Evolutionary conservation across 73 alveolate species (phyloP), one percentile per base, ranked within the genome.

Genomic region (Effrenium voratum): DNA sequence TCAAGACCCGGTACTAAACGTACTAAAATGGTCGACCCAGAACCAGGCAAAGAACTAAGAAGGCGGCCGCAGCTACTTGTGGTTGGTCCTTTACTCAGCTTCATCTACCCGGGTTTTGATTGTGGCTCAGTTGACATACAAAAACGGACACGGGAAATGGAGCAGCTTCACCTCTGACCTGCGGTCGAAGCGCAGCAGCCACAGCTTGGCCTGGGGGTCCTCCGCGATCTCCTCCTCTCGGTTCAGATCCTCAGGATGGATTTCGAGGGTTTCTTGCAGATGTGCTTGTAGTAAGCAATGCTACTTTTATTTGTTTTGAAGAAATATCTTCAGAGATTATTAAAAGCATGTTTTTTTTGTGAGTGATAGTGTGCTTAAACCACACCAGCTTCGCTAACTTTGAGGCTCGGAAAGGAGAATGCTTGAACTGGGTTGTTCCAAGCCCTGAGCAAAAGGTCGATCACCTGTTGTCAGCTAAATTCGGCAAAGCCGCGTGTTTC

Each of bases 191-290:
- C 13, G 77, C 95, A 87, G 46, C 84, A 87, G 45, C 95, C 95
- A 87, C 10, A 87, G 50, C 68, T 43, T 87, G 83, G 83, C 83
- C 34, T 87, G 95, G 3, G 95, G 95, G 68, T 87, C 95, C 16
- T 87, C 95, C 49, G 59, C 85, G 66, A 87, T 87, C 84, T 87
- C 95, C 45, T 87, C 95, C 36, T 87, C 95, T 45, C 95, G 57
- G 70, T 36, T 87, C 72, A 87, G 59, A 66, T 87, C 95, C n/a
- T n/a, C n/a, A n/a, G n/a, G n/a, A n/a, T n/a, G n/a, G n/a, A n/a
- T n/a, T n/a, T n/a, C n/a, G n/a, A n/a, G n/a, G n/a, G n/a, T n/a
- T n/a, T n/a, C n/a, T n/a, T n/a, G n/a, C n/a, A n/a, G n/a, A 34
- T 63, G 13, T 57, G 72, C 72, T 57, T 26, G 19, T 32, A 10